Conservation (phyloP, 495 filamentous ascomycete genomes). For the Neurospora sp. region DNA sequence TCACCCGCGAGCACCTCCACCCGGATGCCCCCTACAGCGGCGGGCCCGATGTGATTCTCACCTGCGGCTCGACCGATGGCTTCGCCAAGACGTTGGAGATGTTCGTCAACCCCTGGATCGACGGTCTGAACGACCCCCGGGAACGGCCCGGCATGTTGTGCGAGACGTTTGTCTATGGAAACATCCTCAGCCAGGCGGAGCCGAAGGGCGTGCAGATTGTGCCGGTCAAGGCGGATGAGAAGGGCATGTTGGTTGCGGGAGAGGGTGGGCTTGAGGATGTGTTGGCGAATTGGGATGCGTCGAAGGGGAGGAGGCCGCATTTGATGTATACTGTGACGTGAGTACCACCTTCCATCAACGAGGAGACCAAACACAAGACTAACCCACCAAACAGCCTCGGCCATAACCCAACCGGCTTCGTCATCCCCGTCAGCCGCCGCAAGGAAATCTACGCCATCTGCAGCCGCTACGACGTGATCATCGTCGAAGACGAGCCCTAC, state of each 20-base stretch:
- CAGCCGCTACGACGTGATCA: slow-evolving; percentile 77
- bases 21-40: slow-evolving; percentile 65
- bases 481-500: slow-evolving; percentile 92
- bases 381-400: slow-evolving; percentile 50
- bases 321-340: slow-evolving; percentile 86
- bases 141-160: slow-evolving; percentile 62
- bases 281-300: slow-evolving; percentile 68
- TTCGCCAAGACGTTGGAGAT: slow-evolving; percentile 65
- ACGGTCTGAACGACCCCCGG: slow-evolving; percentile 51
- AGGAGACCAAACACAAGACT: background rate
- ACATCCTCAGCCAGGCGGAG: slow-evolving; percentile 51
- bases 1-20: slow-evolving; percentile 66
- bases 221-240: slow-evolving; percentile 61
- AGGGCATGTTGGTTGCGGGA: slow-evolving; percentile 62
- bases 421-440: slow-evolving; percentile 57
- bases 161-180: slow-evolving; percentile 72
- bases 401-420: slow-evolving; percentile 80
- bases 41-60: slow-evolving; percentile 67
- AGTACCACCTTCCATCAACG: slow-evolving; percentile 21
- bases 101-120: slow-evolving; percentile 63
- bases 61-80: slow-evolving; percentile 75
- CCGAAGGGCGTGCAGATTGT: slow-evolving; percentile 64
- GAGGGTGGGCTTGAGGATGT: slow-evolving; percentile 66
- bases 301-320: slow-evolving; percentile 63
- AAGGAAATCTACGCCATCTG: slow-evolving; percentile 73